A percentile compares a stretch with the other conserved stretches of the same genome.
These are phyloP conservation scores for Kwoniella dendrophila DNA, from an alignment of 768 basidiomycete genomes.

Conservation along the genomic window DNA sequence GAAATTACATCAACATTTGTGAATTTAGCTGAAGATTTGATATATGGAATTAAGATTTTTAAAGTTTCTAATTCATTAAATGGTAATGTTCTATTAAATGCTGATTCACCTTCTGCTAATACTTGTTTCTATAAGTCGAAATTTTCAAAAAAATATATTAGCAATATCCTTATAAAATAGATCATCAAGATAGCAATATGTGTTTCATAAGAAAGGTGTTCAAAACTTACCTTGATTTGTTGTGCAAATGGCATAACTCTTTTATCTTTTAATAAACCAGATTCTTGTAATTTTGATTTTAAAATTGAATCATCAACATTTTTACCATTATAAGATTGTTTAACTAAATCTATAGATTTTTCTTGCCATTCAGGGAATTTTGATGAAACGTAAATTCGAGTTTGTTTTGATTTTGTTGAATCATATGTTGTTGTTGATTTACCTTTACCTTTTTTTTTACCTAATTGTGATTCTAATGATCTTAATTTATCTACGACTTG, in stretches of 20 bases:
- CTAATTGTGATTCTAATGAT: slow-evolving; percentile 75
- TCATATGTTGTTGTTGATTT: slow-evolving; percentile 69
- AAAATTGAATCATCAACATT: slow-evolving; percentile 81
- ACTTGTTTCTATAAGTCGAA: slow-evolving; percentile 17
- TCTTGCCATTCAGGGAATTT: slow-evolving; percentile 95
- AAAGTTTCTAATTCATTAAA: slow-evolving; percentile 81
- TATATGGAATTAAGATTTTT: slow-evolving; percentile 71
- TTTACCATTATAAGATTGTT: slow-evolving; percentile 62
- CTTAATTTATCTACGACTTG: slow-evolving; percentile 86
- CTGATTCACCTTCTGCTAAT: slow-evolving; percentile 66
- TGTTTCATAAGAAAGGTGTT: background rate
- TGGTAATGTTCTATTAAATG: slow-evolving; percentile 76
- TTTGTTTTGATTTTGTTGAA: slow-evolving; percentile 73
- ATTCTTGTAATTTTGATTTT: slow-evolving; percentile 66
- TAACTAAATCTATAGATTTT: slow-evolving; percentile 71
- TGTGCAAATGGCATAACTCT: slow-evolving; percentile 93
- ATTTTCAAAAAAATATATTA: background rate
- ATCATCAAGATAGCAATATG: background rate
- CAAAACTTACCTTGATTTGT: slow-evolving; percentile 75
- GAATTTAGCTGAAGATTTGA: slow-evolving; percentile 64
- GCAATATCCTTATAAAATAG: background rate
- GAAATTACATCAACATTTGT: slow-evolving; percentile 63
- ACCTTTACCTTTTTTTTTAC: slow-evolving; percentile 75
- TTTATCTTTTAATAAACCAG: slow-evolving; percentile 92
- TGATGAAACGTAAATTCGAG: slow-evolving; percentile 86